These are phyloP conservation scores for Tuber umbilicatum DNA, from an alignment of 495 filamentous ascomycete genomes.

Conservation along the genomic window DNA sequence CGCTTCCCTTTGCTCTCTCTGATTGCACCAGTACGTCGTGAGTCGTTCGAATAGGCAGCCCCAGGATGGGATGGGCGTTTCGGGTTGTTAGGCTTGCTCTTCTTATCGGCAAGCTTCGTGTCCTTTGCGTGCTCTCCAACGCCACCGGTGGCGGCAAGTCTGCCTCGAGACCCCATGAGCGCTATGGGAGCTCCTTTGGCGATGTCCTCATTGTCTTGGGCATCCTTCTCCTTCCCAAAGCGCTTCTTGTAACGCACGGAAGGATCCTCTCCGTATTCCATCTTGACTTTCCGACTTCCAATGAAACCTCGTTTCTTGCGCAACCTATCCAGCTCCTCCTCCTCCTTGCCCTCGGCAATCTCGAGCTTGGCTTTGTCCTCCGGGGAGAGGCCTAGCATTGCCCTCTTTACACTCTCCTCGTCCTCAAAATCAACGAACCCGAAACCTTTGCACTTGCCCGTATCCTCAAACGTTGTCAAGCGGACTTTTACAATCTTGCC, in stretches of 20 bases:
- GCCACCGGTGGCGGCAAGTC: constrained; percentile 20
- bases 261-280: constrained; percentile 91
- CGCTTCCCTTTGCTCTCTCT: constrained; percentile 77
- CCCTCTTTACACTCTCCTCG: constrained; percentile 63
- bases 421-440: constrained; percentile 88
- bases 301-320: constrained; percentile 49
- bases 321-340: constrained; percentile 45
- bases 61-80: constrained; percentile 49
- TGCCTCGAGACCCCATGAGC: constrained; percentile 30
- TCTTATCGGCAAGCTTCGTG: constrained; percentile 39
- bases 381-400: constrained; percentile 69
- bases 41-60: constrained; percentile 44
- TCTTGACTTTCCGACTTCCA: constrained; percentile 64
- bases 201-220: constrained; percentile 35
- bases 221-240: constrained; percentile 60
- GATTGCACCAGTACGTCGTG: constrained; percentile 64
- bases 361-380: constrained; percentile 53
- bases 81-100: constrained; percentile 38
- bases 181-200: constrained; percentile 25
- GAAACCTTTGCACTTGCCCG: constrained; percentile 96
- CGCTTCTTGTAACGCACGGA: constrained; percentile 83
- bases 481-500: constrained; percentile 72
- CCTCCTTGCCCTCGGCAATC: constrained; percentile 54
- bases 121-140: constrained; percentile 16
- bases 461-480: constrained; percentile 91